Base-by-base conservation (phyloP, 2,329 filamentous ascomycete genomes). In the Xenoacremonium recifei region DNA sequence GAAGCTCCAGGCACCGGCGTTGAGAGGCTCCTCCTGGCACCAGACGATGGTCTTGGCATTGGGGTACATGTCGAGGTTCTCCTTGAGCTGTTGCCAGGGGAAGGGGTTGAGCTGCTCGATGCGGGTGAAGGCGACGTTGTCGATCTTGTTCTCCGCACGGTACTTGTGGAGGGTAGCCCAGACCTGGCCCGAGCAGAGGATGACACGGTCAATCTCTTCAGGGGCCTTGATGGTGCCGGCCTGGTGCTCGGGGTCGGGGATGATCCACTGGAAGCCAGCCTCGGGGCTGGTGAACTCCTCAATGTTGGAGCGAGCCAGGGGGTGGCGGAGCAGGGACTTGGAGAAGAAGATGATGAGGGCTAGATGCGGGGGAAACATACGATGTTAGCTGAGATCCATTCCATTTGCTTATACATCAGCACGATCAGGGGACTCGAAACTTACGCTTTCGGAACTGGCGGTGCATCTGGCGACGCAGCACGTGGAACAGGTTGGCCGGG, bases 41-140 rank as follows among this genome's bases (percentile, higher is more conserved):
- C 91, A 99, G 50, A 99, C 90, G 54, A 99, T 90, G 51, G 90
- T 92, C 79, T 96, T 89, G 58, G 92, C 92, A 69, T 99, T 99
- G 65, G 91, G 89, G 76, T 99, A 99, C 68, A 76, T 82, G 75
- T 99, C 92, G 40, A 99, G 80, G 75, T 97, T 97, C 69, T 97
- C 92, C 76, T 87, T 89, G 41, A 99, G 82, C 70, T 93, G 90
- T 59, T 91, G 84, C 92, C 93, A 99, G 38, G 93, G 93, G 88
- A 99, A 99, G 61, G 93, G 93, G 75, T 99, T 91, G 47, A 99
- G 81, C 73, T 99, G 93, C 75, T 99, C 93, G 55, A 99, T 82
- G 64, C 93, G 90, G 17, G 91, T 96, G 65, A 99, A 85, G 61
- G 92, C 93, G 16, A 92, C 87, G 64, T 96, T 85, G 69, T 90